Conservation (phyloP, 2,329 filamentous ascomycete genomes). For the Paramyrothecium roridum region DNA sequence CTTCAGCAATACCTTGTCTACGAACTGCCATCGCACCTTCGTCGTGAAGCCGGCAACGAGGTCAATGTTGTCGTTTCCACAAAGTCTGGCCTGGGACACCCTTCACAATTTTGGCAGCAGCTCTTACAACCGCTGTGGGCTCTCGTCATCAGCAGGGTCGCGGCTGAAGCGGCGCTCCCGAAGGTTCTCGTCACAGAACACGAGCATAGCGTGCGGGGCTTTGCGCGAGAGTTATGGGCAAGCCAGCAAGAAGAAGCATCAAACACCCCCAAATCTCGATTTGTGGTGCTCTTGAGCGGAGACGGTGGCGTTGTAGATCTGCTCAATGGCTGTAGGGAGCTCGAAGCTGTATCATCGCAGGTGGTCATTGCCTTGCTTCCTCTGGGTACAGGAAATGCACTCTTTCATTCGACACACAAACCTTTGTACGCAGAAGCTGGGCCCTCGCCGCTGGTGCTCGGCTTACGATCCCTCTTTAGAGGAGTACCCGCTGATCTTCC, state of each 20-base stretch:
- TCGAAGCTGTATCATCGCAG: slow-evolving; percentile 8
- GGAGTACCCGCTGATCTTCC: slow-evolving; percentile 56
- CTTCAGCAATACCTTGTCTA: slow-evolving; percentile 31
- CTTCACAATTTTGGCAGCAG: slow-evolving; percentile 50
- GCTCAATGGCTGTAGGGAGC: slow-evolving; percentile 57
- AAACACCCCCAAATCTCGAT: slow-evolving; percentile 23
- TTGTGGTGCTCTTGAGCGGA: slow-evolving; percentile 77
- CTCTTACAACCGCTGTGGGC: slow-evolving; percentile 55
- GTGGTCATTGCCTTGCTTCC: slow-evolving; percentile 54
- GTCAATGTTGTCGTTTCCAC: slow-evolving; percentile 68
- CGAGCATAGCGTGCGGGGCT: slow-evolving; percentile 59
- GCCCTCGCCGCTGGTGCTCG: slow-evolving; percentile 42
- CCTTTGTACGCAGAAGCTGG: slow-evolving; percentile 42
- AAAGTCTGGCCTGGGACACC: slow-evolving; percentile 59
- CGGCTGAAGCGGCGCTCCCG: slow-evolving; percentile 7
- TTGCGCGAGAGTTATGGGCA: slow-evolving; percentile 44
- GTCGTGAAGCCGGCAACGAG: slow-evolving; percentile 13
- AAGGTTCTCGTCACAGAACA: slow-evolving; percentile 60
- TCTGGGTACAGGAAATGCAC: slow-evolving; percentile 63
- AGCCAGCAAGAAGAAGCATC: slow-evolving; percentile 27
- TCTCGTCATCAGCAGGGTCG: slow-evolving; percentile 24
- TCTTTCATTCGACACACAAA: slow-evolving; percentile 61
- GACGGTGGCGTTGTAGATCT: slow-evolving; percentile 85
- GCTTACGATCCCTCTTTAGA: slow-evolving; percentile 56
- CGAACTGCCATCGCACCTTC: slow-evolving; percentile 35